phyloP scores from a whole-genome alignment of 2,329 filamentous ascomycete genomes.

The Fusarium setosum region DNA sequence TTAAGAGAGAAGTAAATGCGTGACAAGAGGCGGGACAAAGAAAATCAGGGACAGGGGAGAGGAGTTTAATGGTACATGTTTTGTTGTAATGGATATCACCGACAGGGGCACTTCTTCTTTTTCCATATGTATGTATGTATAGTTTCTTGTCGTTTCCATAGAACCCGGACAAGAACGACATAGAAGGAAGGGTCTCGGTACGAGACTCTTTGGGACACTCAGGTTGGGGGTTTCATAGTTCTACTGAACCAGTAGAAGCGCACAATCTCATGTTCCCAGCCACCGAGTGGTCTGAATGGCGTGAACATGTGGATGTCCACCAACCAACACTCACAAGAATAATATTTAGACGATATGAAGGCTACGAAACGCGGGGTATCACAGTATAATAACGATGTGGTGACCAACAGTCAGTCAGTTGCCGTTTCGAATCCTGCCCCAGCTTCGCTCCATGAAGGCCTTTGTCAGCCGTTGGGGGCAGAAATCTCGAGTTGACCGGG shows the following conservation, averaged over 20 bases:
- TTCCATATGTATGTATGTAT: slow-evolving; percentile 37
- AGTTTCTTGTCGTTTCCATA: slow-evolving; percentile 30
- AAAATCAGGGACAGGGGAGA: slow-evolving; percentile 18
- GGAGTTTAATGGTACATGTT: slow-evolving; percentile 33
- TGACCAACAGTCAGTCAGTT: slow-evolving; percentile 11
- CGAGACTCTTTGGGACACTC: slow-evolving; percentile 4
- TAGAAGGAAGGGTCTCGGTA: slow-evolving; percentile 15
- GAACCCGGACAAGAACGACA: slow-evolving; percentile 20
- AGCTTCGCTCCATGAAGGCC: background rate
- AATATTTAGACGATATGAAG: background rate
- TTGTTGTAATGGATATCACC: slow-evolving; percentile 41
- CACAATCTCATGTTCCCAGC: slow-evolving; percentile 5
- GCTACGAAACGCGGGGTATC: background rate
- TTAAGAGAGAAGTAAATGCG: slow-evolving; percentile 9
- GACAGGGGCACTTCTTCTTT: slow-evolving; percentile 31
- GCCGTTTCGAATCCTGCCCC: background rate
- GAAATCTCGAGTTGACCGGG: slow-evolving; percentile 20
- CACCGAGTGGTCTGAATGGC: background rate
- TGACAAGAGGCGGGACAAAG: slow-evolving; percentile 20
- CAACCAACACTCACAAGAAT: background rate
- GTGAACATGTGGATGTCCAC: background rate
- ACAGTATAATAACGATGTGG: background rate
- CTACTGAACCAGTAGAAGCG: slow-evolving; percentile 30
- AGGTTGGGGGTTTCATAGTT: slow-evolving; percentile 34
- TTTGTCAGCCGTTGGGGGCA: slow-evolving; percentile 28